Evolutionary conservation across 1,139 yeast genomes (phyloP), one percentile per base, ranked within the genome.

Genomic region (Candida pseudoviswanathii): DNA sequence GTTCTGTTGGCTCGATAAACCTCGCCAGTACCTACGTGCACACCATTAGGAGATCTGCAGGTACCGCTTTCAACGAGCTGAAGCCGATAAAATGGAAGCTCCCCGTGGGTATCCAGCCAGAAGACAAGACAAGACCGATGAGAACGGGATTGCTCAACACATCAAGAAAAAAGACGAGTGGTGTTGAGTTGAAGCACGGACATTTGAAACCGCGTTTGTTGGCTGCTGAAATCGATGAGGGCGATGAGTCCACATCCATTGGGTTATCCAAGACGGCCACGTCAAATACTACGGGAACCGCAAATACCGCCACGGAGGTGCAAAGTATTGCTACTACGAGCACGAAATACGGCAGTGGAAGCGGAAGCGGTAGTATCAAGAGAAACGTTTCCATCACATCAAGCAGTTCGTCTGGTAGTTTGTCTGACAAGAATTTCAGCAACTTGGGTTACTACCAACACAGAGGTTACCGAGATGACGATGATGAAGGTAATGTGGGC

Each of bases 181-280:
- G 82, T 4, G 81, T 84, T 53, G 91, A 85, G 54, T 77, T 86
- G 60, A 83, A 86, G 54, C 94, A 87, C 62, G 89, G 92, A 3
- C 89, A 83, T 61, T 73, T 86, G 56, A 81, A 83, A 48, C 89
- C 89, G n/a, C 77, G 91, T 50, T 74, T 87, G 63, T 71, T 88
- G 52, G 94, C 94, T 1, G 82, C 87, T 10, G 96, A 88, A 64
- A 85, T 87, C 30, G 94, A 85, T 54, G 91, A 86, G 51, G 81
- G 76, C 37, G 88, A 82, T 51, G 67, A 54, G 38, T 38, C 47
- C 3, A 41, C 47, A 30, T 41, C 49, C 7, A 44, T 51, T 5
- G 45, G 44, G 7, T 24, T 63, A 57, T 4, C 45, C 6, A 46
- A 43, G 10, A 46, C 51, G 16, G 44, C 52, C 24, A 50, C 58